Percentiles rank a stretch among this genome's conserved stretches.
Conservation (phyloP, 192 early-diverging fungal genomes). For the Spinellus fusiger region DNA sequence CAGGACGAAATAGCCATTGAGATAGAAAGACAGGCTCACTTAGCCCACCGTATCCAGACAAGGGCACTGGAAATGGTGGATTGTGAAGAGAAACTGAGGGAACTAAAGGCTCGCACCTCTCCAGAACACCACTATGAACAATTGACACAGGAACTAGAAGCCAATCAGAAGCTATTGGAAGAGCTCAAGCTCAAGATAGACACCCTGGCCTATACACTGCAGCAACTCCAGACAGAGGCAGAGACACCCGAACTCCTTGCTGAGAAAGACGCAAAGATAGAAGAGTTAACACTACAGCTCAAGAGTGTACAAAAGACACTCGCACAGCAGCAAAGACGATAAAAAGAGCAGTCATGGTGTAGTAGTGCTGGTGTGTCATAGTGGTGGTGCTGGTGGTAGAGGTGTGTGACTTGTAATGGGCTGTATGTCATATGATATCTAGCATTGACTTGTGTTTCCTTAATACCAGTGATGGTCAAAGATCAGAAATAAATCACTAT, state of each 20-base stretch:
- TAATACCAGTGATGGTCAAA: too few species aligned
- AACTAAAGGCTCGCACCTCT: neutral
- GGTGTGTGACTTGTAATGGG: too few species aligned
- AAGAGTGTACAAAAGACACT: neutral
- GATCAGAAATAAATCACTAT: too few species aligned
- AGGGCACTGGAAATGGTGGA: too few species aligned
- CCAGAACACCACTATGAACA: neutral
- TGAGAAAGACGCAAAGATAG: neutral
- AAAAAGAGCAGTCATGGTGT: too few species aligned
- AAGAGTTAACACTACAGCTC: neutral
- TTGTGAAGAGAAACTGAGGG: neutral
- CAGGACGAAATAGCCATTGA: too few species aligned
- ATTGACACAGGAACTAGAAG: neutral
- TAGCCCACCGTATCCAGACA: too few species aligned
- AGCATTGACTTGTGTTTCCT: too few species aligned
- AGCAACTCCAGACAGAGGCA: neutral
- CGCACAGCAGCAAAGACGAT: neutral
- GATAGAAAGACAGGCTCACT: too few species aligned
- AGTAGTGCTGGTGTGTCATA: too few species aligned
- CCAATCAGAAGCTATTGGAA: neutral
- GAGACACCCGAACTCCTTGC: neutral
- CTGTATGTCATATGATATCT: too few species aligned
- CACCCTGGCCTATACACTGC: neutral
- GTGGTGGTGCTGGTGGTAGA: too few species aligned
- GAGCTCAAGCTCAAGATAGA: neutral